These are phyloP conservation scores for Chloris gayana DNA, from an alignment of 176 grass and related monocot species.

Conservation along the genomic window DNA sequence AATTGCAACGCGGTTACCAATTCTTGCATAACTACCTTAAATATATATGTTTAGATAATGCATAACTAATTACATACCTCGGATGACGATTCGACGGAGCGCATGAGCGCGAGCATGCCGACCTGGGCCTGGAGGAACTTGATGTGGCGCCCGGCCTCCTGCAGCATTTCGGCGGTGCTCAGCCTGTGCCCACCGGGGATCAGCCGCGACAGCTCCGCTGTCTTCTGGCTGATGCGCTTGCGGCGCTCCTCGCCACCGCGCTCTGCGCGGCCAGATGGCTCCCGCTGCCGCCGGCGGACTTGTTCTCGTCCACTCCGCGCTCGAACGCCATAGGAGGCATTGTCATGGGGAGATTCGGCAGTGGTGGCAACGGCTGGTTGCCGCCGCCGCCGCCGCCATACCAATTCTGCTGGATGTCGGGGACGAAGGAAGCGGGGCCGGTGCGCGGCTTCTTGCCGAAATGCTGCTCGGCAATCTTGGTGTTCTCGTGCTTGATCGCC, in stretches of 20 bases:
- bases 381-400: too few species aligned
- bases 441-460: slow-evolving; percentile 33
- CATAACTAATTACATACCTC: slow-evolving; percentile 38
- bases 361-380: not conserved
- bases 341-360: not conserved
- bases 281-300: not conserved
- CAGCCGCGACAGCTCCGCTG: slow-evolving; percentile 62
- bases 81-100: not conserved
- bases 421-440: not conserved
- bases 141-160: slow-evolving; percentile 60
- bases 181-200: slow-evolving; percentile 66
- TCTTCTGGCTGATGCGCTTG: slow-evolving; percentile 81
- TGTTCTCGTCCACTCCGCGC: slow-evolving; percentile 15
- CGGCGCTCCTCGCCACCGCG: slow-evolving; percentile 61
- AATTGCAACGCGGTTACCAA: not conserved
- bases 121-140: slow-evolving; percentile 81
- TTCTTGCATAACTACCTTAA: too few species aligned
- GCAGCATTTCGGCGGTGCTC: slow-evolving; percentile 89
- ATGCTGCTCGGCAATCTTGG: not conserved
- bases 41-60: too few species aligned
- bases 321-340: not conserved
- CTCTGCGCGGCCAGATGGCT: slow-evolving; percentile 21
- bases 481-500: not conserved
- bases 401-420: not conserved
- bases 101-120: slow-evolving; percentile 65